Evolutionary conservation across 257 asterid genomes (phyloP), one percentile per base, ranked within the genome.

Genomic region (Nicotiana paniculata): DNA sequence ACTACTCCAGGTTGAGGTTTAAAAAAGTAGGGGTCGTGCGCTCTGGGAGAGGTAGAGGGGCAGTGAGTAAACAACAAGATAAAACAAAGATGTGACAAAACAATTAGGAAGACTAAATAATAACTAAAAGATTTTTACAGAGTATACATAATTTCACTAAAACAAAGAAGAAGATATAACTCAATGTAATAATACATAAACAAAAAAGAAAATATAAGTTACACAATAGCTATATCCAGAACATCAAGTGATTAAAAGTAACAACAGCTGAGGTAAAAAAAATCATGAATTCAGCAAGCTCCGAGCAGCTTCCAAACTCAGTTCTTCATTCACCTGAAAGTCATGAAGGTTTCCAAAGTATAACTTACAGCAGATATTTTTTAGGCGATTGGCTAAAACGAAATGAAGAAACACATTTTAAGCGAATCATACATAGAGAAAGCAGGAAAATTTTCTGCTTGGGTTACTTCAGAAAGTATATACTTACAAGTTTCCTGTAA

Each of bases 321-420:
- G 80, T 59, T 93, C 97, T 82, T 93, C 94, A 77, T 88, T 86
- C 8, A 93, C 97, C 97, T 93, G 89, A 86, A 86, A 81, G 80
- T 65, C 62, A 54, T 64, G 61, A 78, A 74, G 59, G 13, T 9
- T 24, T 17, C 11, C 8, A 13, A 32, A 8, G 39, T 13, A 32
- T 24, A 13, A 74, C 39, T 72, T 21, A 46, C 37, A 3, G 6
- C 37, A 72, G 13, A 24, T 12, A 32, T 0, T 6, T 46, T 3
- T 48, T 13, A 8, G 76, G 76, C 5, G 9, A 67, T 35, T 9
- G 53, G 53, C 16, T 35, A 35, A 67, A 48, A 35, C 13, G 53
- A 67, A 67, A 67, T 67, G 26, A 28, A 48, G 1, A 13, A 1
- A 74, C 24, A 24, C 2, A 12, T 10, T 26, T 21, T 48, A 1